Base-by-base conservation (phyloP, 2,329 filamentous ascomycete species). In the Periglandula ipomoeae region DNA sequence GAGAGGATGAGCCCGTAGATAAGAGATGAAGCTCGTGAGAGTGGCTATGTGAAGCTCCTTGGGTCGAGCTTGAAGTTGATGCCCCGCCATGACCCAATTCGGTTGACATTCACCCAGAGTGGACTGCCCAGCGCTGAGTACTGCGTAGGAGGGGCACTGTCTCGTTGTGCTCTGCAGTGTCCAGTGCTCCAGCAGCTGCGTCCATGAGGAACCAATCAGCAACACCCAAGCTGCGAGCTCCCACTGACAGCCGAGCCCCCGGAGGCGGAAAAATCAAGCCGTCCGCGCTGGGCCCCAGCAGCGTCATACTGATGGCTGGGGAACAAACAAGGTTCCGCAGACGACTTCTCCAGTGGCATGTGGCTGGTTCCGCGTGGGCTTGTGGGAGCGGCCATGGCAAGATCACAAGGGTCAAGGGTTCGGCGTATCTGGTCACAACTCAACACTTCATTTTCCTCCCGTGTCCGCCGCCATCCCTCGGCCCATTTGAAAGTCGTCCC, bases 251-350 rank as follows among this genome's bases (percentile, higher is more conserved):
- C n/a, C 19, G 13, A 24, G 30, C 9, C 17, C 44, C 32, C 47
- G 47, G 47, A 44, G 46, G 34, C 47, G 47, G 47, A 48, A 48
- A 39, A 48, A 48, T 39, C 34, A 44, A 32, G 47, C 41, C 22
- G 47, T 27, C 47, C 46, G 46, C 23, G 39, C 7, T 20, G 34
- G 19, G 15, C n/a, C n/a, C n/a, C n/a, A n/a, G n/a, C n/a, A n/a
- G n/a, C n/a, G n/a, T n/a, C n/a, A n/a, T n/a, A 15, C 23, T 42
- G 22, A 11, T 15, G n/a, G 37, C 13, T 13, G 11, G 13, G n/a
- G n/a, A n/a, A n/a, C n/a, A n/a, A n/a, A n/a, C n/a, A n/a, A n/a
- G n/a, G n/a, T n/a, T n/a, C n/a, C n/a, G n/a, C n/a, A n/a, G n/a
- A n/a, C n/a, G n/a, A n/a, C n/a, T n/a, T n/a, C n/a, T n/a, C n/a